Base-by-base conservation (phyloP, 2,329 filamentous ascomycete species). In the Septoria linicola region DNA sequence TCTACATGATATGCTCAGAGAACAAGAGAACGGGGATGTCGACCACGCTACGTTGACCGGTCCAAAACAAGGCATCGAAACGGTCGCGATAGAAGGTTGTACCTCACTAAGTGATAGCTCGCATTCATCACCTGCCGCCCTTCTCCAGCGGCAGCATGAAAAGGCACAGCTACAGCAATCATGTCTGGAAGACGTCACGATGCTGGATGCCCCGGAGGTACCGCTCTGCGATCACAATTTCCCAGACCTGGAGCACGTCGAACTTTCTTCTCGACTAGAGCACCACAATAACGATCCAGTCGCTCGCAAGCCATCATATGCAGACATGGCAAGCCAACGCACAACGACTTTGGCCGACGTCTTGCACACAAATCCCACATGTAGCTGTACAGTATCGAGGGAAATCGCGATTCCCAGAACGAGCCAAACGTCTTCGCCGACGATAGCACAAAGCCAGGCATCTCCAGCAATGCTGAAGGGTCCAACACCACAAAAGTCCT, bases 221-320 rank as follows among this genome's bases (percentile, higher is more conserved):
- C 54, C 52, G 19, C 56, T 59, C 14, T 51, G 36, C 20, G 16
- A 40, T 14, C 39, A 19, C 27, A 57, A 65, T 49, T 63, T 63
- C 36, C 61, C 62, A 16, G 48, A 8, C 17, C 7, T 39, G 17
- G 16, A 8, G 34, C 16, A 39, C 20, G 2, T 11, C 13, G 16
- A 39, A 11, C 6, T 11, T 17, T 8, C 36, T 10, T 27, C 13
- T 17, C 17, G 20, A 21, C 8, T 19, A 19, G 20, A 13, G 11
- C 17, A 16, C 13, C 16, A 21, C 10, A 20, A 36, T n/a, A 17
- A 16, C 34, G 16, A 40, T 8, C 49, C 14, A 30, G 14, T 23
- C 21, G 36, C 14, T 30, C 25, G 36, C n/a, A 34, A 46, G 31
- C 45, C 20, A 19, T 34, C 61, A 27, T 62, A 62, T 35, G 61